phyloP scores from a whole-genome alignment of 2,329 filamentous ascomycete genomes.

The Aspergillus phoenicis region DNA sequence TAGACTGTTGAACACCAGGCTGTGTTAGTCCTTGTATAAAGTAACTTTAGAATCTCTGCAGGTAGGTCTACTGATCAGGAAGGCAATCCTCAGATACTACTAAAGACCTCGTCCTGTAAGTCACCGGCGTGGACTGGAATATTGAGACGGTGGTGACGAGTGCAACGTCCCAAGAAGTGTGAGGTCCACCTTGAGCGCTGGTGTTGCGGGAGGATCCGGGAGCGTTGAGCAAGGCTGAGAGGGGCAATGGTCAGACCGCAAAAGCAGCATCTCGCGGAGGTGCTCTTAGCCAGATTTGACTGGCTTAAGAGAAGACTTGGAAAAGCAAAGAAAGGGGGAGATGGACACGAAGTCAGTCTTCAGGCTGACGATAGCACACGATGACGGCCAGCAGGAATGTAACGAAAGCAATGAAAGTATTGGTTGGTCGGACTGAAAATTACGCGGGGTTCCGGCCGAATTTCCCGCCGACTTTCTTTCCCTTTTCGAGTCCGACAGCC shows the following conservation, averaged over 20 bases:
- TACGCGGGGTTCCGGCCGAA: slow-evolving; percentile 29
- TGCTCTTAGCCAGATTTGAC: too few species aligned
- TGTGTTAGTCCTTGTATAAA: background rate
- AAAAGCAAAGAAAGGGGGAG: background rate
- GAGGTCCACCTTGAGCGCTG: background rate
- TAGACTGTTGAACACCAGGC: background rate
- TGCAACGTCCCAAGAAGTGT: too few species aligned
- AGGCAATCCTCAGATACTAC: background rate
- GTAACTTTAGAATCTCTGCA: background rate
- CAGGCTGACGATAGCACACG: background rate
- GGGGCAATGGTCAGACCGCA: background rate
- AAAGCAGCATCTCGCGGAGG: background rate
- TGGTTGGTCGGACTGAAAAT: slow-evolving; percentile 35
- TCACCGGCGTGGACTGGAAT: background rate
- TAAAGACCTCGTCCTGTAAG: too few species aligned
- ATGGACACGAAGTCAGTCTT: background rate
- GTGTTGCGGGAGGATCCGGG: background rate
- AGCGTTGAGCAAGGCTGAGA: background rate
- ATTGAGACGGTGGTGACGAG: too few species aligned
- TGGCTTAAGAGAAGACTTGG: background rate
- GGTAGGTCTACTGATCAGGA: background rate
- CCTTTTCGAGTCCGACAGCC: background rate
- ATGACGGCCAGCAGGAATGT: background rate
- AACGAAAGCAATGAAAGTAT: slow-evolving; percentile 3
- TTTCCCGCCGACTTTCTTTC: slow-evolving; percentile 19